phyloP scores from a whole-genome alignment of 2,329 filamentous ascomycete genomes.

The Fusarium irregulare region DNA sequence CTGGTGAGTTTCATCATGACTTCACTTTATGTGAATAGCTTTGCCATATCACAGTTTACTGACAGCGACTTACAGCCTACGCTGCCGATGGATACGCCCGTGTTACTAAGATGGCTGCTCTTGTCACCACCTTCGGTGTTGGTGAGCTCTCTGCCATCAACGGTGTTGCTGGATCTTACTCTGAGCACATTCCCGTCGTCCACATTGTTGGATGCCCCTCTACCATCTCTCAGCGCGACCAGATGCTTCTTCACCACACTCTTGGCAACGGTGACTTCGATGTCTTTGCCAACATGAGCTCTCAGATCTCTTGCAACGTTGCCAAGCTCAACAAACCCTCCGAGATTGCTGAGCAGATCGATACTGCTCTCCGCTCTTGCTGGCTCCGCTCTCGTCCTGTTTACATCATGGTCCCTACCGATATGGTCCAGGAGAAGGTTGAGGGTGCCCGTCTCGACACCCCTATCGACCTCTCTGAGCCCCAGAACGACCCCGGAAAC shows the following conservation, averaged over 20 bases:
- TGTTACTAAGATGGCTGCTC: slow-evolving; percentile 74
- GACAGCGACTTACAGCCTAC: slow-evolving; percentile 63
- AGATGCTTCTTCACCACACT: slow-evolving; percentile 72
- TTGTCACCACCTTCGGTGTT: slow-evolving; percentile 82
- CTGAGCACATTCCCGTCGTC: slow-evolving; percentile 77
- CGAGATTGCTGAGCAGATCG: slow-evolving; percentile 80
- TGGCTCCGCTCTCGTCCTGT: slow-evolving; percentile 80
- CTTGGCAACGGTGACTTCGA: slow-evolving; percentile 84
- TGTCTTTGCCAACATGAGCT: slow-evolving; percentile 83
- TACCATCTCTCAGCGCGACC: slow-evolving; percentile 59
- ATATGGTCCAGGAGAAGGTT: slow-evolving; percentile 81
- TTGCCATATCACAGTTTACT: slow-evolving; percentile 15
- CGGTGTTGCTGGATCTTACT: slow-evolving; percentile 78
- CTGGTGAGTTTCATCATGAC: slow-evolving; percentile 60
- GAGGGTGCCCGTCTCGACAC: slow-evolving; percentile 78
- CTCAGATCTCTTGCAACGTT: slow-evolving; percentile 75
- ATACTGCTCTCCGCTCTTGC: slow-evolving; percentile 80
- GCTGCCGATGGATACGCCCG: slow-evolving; percentile 84
- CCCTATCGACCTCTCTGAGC: slow-evolving; percentile 73
- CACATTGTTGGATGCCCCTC: slow-evolving; percentile 72
- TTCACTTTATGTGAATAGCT: slow-evolving; percentile 16
- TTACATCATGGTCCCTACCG: slow-evolving; percentile 85
- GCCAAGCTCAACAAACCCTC: slow-evolving; percentile 76
- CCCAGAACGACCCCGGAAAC: slow-evolving; percentile 73
- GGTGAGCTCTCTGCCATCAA: slow-evolving; percentile 80